Base-by-base conservation (phyloP, 371 early-diverging fungal genomes). In the Mucor racemosus region DNA sequence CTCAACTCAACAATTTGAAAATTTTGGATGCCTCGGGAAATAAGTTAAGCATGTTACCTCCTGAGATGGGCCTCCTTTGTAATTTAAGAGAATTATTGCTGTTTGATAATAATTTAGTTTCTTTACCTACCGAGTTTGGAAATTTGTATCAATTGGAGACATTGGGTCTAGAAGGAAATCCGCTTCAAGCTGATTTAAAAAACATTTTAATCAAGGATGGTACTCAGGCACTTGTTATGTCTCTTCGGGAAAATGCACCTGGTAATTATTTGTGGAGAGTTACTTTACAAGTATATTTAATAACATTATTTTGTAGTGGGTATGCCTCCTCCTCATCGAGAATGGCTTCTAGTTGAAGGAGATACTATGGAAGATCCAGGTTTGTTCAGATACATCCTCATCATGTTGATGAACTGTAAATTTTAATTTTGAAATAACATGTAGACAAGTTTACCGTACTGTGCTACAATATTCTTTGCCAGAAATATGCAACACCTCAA, bases 141-240 rank as follows among this genome's bases (percentile, higher is more conserved):
- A 90, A 90, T 10, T 81, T 99, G 54, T 98, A 91, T 73, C 94
- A 95, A 72, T 77, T 99, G 58, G 97, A 98, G 65, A 90, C 84
- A 4, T 81, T 99, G 36, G 98, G 99, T 5, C 68, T 99, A 31
- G 97, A 99, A 73, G 99, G 99, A 14, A 99, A 99, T 80, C 99
- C 99, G 4, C 72, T 99, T 58, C 82, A 92, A 57, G 94, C 96
- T 34, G 94, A 95, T 19, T 78, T 98, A 39, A 87, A 88, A 67
- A 82, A 83, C 3, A 68, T 98, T 39, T 75, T 96, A 56, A 91
- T 94, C 46, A 94, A 95, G 69, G 95, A 97, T 41, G 99, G 98
- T 6, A 87, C 97, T 0, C 76, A 84, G 10, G 93, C 93, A 9
- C 89, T 99, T 26, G 89, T 99, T 42, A 77, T 84, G 42, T 99